Percentiles rank a stretch among this genome's conserved stretches.
Conservation (phyloP, 345 rosid species). For the Erysimum cheiranthoides region DNA sequence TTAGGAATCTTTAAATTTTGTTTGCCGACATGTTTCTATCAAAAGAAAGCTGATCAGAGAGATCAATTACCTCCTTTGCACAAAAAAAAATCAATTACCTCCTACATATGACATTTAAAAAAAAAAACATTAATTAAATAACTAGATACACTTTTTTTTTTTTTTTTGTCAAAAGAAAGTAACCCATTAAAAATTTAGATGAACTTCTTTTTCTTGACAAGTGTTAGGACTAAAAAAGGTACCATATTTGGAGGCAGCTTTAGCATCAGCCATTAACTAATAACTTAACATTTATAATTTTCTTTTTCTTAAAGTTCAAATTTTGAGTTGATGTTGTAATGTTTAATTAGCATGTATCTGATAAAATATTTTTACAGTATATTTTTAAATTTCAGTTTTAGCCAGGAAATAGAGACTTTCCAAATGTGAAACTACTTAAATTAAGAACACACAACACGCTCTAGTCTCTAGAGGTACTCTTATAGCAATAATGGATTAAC, state of each 20-base stretch:
- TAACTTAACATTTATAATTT: neutral
- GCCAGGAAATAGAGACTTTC: neutral
- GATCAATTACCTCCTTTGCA: neutral
- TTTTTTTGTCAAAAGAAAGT: no score
- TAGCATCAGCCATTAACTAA: neutral
- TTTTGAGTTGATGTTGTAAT: neutral
- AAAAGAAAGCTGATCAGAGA: neutral
- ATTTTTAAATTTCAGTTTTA: neutral
- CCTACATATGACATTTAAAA: slow-evolving; percentile 8
- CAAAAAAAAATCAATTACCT: neutral
- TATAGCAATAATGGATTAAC: slow-evolving; percentile 1
- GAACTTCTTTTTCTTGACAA: slow-evolving; percentile 9
- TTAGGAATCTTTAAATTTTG: neutral
- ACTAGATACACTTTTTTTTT: no score
- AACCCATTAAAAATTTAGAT: neutral
- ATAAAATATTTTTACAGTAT: neutral
- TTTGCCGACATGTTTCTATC: slow-evolving; percentile 28
- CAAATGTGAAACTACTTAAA: slow-evolving; percentile 1
- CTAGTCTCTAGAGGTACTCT: neutral
- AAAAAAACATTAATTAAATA: neutral
- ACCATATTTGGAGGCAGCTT: neutral
- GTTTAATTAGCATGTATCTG: neutral
- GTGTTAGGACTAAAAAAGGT: neutral
- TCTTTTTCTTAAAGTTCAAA: neutral
- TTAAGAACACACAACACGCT: neutral